Conservation (phyloP, 2,329 filamentous ascomycete genomes). For the Dryadomyces quercus-mongolicae region DNA sequence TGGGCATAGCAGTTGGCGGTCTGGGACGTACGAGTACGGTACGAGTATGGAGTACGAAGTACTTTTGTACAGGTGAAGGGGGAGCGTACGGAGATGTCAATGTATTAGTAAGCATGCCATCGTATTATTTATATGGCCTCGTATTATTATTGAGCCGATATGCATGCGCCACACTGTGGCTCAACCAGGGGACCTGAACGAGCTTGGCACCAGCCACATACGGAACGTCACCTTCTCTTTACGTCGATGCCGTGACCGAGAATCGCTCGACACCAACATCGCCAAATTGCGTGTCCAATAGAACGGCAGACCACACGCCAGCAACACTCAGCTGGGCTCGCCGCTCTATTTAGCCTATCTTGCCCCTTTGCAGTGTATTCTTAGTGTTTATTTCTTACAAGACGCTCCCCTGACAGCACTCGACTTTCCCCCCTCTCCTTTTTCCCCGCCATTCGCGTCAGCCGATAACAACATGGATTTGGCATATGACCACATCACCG, state of each 20-base stretch:
- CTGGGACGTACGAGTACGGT: no score
- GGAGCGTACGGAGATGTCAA: no score
- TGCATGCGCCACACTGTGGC: no score
- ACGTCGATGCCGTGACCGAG: background rate
- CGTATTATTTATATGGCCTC: no score
- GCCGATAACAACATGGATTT: slow-evolving; percentile 59
- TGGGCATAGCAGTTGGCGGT: no score
- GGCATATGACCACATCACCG: slow-evolving; percentile 92
- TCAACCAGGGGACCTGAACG: no score
- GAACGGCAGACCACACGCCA: background rate
- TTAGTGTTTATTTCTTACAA: slow-evolving; percentile 5
- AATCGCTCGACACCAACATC: background rate
- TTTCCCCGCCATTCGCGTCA: background rate
- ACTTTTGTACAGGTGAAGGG: background rate
- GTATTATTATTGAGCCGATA: no score
- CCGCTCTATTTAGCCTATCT: background rate
- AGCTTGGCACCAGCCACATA: background rate
- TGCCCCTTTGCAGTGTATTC: background rate
- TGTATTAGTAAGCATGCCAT: no score
- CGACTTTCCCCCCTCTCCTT: background rate
- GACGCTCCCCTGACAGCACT: background rate
- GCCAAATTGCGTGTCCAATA: background rate
- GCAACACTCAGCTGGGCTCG: background rate
- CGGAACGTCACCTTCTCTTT: background rate
- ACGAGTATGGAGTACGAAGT: background rate